Evolutionary conservation across 2,329 filamentous ascomycete species (phyloP).

Genomic region (Penicillium italicum): DNA sequence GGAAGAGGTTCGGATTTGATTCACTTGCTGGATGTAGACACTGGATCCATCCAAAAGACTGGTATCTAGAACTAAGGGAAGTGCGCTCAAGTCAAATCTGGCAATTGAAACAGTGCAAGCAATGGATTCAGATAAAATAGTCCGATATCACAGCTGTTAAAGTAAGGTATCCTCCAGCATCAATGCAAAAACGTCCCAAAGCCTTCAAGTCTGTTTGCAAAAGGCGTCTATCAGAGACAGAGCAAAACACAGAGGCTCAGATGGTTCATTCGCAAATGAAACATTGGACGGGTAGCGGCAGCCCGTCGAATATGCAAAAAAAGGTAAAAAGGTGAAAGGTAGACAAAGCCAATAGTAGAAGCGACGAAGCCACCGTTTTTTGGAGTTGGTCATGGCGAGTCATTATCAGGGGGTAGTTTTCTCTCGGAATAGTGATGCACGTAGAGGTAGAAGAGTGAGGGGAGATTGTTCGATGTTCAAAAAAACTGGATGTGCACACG

Average conservation of each 20-base stretch:
- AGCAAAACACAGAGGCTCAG: background rate
- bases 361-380: constrained; percentile 20
- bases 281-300: constrained; percentile 8
- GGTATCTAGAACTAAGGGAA: background rate
- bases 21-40: background rate
- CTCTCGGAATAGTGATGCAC: constrained; percentile 13
- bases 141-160: background rate
- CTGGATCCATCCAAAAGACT: constrained; percentile 1
- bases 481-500: constrained; percentile 6
- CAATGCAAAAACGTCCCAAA: constrained; percentile 2
- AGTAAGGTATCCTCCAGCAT: background rate
- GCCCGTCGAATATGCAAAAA: constrained; percentile 7
- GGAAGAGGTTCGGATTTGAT: constrained; percentile 10
- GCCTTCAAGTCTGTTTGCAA: background rate
- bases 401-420: constrained; percentile 15
- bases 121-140: constrained; percentile 8
- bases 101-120: background rate
- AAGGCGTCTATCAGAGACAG: constrained; percentile 5
- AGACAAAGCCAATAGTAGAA: constrained; percentile 16
- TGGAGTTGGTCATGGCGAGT: constrained; percentile 22
- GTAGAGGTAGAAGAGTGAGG: background rate
- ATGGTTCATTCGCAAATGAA: background rate
- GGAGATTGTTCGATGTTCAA: background rate
- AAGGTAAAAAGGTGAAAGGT: background rate
- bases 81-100: background rate